Conservation (phyloP, 2,329 filamentous ascomycete genomes). For the Pochonia chlamydosporia region DNA sequence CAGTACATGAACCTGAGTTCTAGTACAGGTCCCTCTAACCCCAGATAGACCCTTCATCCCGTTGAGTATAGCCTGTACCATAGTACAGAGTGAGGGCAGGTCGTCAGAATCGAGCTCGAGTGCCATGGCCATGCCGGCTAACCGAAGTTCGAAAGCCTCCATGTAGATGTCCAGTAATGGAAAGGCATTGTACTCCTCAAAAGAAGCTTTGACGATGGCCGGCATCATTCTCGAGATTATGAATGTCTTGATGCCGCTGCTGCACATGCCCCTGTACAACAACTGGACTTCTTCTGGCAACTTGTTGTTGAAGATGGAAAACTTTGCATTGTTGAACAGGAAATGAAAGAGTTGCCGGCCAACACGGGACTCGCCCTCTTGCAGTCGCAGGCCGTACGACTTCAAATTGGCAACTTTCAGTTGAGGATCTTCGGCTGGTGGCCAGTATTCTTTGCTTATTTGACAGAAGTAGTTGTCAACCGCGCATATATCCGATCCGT, state of each 20-base stretch:
- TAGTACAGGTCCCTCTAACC: slow-evolving; percentile 13
- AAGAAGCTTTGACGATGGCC: slow-evolving; percentile 38
- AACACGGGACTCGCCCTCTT: slow-evolving; percentile 44
- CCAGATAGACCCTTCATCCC: slow-evolving; percentile 21
- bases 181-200: slow-evolving; percentile 31
- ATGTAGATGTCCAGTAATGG: slow-evolving; percentile 46
- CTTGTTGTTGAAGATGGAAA: slow-evolving; percentile 43
- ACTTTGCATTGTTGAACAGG: slow-evolving; percentile 51
- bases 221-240: slow-evolving; percentile 48
- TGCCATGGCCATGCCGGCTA: slow-evolving; percentile 29
- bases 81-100: slow-evolving; percentile 24
- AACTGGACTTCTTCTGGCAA: slow-evolving; percentile 41
- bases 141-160: slow-evolving; percentile 32
- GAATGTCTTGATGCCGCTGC: slow-evolving; percentile 38
- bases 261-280: slow-evolving; percentile 42
- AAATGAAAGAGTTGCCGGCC: slow-evolving; percentile 49
- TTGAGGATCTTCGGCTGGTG: slow-evolving; percentile 48
- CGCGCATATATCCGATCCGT: slow-evolving; percentile 46
- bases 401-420: slow-evolving; percentile 50
- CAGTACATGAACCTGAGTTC: slow-evolving; percentile 20
- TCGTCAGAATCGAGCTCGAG: slow-evolving; percentile 29
- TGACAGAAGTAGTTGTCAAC: slow-evolving; percentile 53
- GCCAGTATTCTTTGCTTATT: slow-evolving; percentile 50
- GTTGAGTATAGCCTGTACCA: slow-evolving; percentile 24
- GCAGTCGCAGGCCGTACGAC: slow-evolving; percentile 49